These are phyloP conservation scores for Cercophora sp. DNA, from an alignment of 495 filamentous ascomycete genomes.

Conservation along the genomic window DNA sequence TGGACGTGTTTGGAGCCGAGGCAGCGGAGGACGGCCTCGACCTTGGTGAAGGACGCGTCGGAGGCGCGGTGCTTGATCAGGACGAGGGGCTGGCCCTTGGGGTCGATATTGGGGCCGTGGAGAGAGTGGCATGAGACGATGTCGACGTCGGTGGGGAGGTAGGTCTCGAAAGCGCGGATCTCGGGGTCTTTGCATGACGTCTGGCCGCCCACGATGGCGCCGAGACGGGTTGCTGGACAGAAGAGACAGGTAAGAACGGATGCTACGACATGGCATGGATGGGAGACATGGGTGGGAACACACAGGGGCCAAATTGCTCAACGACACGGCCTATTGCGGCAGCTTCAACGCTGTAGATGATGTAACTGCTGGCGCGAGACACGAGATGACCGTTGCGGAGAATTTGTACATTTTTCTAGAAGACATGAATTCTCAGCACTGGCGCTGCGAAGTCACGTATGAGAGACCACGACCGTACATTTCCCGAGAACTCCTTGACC, in stretches of 20 bases:
- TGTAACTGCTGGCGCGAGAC: conserved; percentile 90
- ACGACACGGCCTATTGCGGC: conserved; percentile 83
- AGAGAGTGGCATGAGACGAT: conserved; percentile 97
- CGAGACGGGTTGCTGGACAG: conserved; percentile 75
- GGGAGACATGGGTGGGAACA: conserved; percentile 31
- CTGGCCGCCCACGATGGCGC: conserved; percentile 93
- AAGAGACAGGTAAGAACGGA: conserved; percentile 16
- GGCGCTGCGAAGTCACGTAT: conserved; percentile 27
- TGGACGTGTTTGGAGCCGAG: conserved; percentile 79
- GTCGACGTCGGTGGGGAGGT: conserved; percentile 83
- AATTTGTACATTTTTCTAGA: conserved; percentile 69
- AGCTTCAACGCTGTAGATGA: conserved; percentile 96
- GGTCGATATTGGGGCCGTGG: conserved; percentile 87
- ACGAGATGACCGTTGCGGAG: conserved; percentile 91
- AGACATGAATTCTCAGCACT: conserved; percentile 52
- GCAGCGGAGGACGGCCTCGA: conserved; percentile 74
- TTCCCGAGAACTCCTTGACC: conserved; percentile 70
- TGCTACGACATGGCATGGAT: conserved; percentile 7
- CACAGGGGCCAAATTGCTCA: conserved; percentile 85
- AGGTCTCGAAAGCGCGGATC: conserved; percentile 84
- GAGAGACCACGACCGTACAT: conserved; percentile 44
- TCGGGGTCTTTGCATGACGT: conserved; percentile 98
- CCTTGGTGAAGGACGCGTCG: conserved; percentile 67
- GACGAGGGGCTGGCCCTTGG: conserved; percentile 82
- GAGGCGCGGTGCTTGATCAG: conserved; percentile 90